Base-by-base conservation (phyloP, 768 basidiomycete genomes). In the Naematelia encephala region DNA sequence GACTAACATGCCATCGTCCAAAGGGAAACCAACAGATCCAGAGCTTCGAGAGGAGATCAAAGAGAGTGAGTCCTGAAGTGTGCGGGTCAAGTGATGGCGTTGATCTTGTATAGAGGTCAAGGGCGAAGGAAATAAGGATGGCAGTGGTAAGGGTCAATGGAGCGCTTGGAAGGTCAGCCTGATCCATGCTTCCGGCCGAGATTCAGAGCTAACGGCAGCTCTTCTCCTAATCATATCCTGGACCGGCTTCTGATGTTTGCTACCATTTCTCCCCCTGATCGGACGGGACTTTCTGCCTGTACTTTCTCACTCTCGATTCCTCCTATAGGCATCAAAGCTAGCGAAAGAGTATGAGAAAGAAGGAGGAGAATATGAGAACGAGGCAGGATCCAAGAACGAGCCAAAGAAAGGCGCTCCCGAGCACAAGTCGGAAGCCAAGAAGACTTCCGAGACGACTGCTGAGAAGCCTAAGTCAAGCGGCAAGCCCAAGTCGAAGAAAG, bases 11-110 rank as follows among this genome's bases (percentile, higher is more conserved):
- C 56, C 61, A 50, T 74, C 72, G 21, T 68, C 72, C 43, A 76
- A 76, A 64, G 74, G 74, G 52, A 76, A 76, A 57, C 74, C 74
- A 10, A 74, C 74, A 21, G 69, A 74, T 53, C 67, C 68, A n/a
- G 61, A 72, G 59, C 61, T 76, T 21, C 58, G 69, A 46, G 74
- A 76, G 43, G 57, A 76, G 56, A 60, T 74, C 53, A 72, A 68
- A 26, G 69, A 76, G 57, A 69, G 71, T 69, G 57, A 65, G 70
- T 69, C 23, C 51, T 42, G 19, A 10, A 2, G 11, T 16, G 4
- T 53, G 29, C 34, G 12, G 5, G 12, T 52, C n/a, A 52, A 16
- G 12, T 10, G 19, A 3, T 29, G 28, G 8, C 4, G 54, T 57
- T 62, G 58, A 60, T 45, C 10, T 34, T 53, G 27, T 45, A 12